Conservation (phyloP, 2,329 filamentous ascomycete species). For the Didymella segeticola region DNA sequence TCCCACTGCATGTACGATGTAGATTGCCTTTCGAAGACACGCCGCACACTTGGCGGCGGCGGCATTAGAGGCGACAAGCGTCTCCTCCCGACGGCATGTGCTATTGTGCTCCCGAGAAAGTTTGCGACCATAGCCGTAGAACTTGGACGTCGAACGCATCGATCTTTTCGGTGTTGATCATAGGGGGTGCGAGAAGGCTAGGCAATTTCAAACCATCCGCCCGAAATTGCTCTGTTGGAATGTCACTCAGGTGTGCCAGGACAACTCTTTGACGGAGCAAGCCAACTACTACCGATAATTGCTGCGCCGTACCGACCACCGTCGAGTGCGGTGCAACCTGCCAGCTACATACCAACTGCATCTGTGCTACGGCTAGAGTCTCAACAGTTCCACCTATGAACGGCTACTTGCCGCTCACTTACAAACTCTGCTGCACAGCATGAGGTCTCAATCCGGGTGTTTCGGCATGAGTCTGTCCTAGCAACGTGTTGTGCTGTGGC, state of each 20-base stretch:
- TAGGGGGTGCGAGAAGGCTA: slow-evolving; percentile 3
- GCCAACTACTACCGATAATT: slow-evolving; percentile 19
- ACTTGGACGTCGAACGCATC: slow-evolving; percentile 8
- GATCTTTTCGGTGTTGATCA: slow-evolving; percentile 6
- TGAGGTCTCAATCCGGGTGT: slow-evolving; percentile 21
- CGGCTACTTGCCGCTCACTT: slow-evolving; percentile 26
- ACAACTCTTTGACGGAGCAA: neutral
- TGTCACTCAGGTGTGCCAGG: slow-evolving; percentile 23
- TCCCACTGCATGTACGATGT: slow-evolving; percentile 10
- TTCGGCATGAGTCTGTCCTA: slow-evolving; percentile 21
- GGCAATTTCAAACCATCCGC: slow-evolving; percentile 8
- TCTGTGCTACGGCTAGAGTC: slow-evolving; percentile 32
- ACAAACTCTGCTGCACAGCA: slow-evolving; percentile 30
- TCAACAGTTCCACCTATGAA: slow-evolving; percentile 42
- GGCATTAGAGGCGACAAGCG: neutral
- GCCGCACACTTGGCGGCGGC: neutral
- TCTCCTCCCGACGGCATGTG: neutral
- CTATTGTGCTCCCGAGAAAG: slow-evolving; percentile 1
- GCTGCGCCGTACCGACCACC: slow-evolving; percentile 17
- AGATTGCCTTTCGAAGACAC: slow-evolving; percentile 2
- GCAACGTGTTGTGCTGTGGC: slow-evolving; percentile 34
- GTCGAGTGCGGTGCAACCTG: slow-evolving; percentile 13
- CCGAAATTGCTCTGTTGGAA: slow-evolving; percentile 19
- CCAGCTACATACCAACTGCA: slow-evolving; percentile 22
- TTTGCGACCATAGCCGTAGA: neutral